phyloP scores from a whole-genome alignment of 805 yeast species.

The Candida ovalis region DNA sequence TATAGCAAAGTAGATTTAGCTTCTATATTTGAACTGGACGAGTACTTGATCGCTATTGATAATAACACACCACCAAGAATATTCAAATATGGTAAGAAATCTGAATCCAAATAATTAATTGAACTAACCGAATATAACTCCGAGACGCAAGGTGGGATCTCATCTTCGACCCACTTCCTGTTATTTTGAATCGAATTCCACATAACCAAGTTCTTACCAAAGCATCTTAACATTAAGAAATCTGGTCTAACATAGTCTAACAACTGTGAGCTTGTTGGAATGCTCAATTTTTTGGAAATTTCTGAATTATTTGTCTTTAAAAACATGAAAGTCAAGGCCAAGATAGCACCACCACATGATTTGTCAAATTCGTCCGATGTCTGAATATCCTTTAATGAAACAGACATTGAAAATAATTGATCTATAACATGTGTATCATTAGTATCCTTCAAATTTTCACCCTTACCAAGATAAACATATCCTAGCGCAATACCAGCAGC shows the following conservation, averaged over 20 bases:
- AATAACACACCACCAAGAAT: slow-evolving; percentile 71
- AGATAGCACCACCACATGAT: slow-evolving; percentile 67
- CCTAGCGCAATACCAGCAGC: slow-evolving; percentile 92
- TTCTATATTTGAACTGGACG: slow-evolving; percentile 56
- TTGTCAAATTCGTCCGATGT: slow-evolving; percentile 55
- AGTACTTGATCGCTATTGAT: slow-evolving; percentile 71
- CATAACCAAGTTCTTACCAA: slow-evolving; percentile 61
- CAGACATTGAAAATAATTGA: slow-evolving; percentile 52
- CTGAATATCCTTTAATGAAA: slow-evolving; percentile 59
- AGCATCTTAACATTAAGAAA: slow-evolving; percentile 57
- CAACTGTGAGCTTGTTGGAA: slow-evolving; percentile 57
- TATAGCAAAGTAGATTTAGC: slow-evolving; percentile 55
- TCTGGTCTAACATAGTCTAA: slow-evolving; percentile 79
- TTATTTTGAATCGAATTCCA: slow-evolving; percentile 62
- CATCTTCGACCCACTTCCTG: slow-evolving; percentile 51
- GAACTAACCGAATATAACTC: slow-evolving; percentile 27
- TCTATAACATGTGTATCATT: slow-evolving; percentile 65
- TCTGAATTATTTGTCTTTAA: slow-evolving; percentile 58
- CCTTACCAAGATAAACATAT: slow-evolving; percentile 74
- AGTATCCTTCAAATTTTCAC: slow-evolving; percentile 45
- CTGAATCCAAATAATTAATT: slow-evolving; percentile 45
- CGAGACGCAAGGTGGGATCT: slow-evolving; percentile 48
- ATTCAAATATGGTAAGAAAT: slow-evolving; percentile 58
- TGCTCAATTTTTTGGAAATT: slow-evolving; percentile 56
- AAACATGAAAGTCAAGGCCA: slow-evolving; percentile 73